Evolutionary conservation across 768 basidiomycete genomes (phyloP), one percentile per base, ranked within the genome.

Genomic region (Mrakia hoshinonis): DNA sequence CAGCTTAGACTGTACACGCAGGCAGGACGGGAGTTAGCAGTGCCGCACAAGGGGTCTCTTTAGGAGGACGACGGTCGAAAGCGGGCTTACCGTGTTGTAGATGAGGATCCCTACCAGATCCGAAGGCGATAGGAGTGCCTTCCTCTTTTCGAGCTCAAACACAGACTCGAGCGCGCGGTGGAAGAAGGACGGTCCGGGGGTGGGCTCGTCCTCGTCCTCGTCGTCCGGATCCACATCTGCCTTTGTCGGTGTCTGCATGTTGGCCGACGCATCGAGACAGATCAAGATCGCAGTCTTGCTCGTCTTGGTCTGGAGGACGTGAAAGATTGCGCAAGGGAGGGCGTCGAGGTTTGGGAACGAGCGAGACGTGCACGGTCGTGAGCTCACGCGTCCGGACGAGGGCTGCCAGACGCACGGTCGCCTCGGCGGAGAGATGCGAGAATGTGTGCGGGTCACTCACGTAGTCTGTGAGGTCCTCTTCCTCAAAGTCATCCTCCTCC

Each of bases 251-350:
- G 36, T 24, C 31, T 89, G 87, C 95, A 98, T 97, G 13, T 91
- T 90, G 67, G 85, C 82, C 0, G 94, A 95, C 73, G 91, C 92
- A 79, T 99, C 94, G 70, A 99, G 91, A 78, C 89, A 90, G 81
- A 97, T 96, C n/a, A 98, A 80, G 58, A 95, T 88, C 39, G 92
- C 90, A 76, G 97, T 92, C 73, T 85, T 85, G 74, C 87, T 87
- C 65, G 86, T 85, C 73, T 91, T 54, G 49, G 20, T 55, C 34
- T 68, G 52, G 18, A 11, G 18, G 24, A 4, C 29, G 34, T 34
- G 64, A n/a, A 66, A 26, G 64, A 11, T n/a, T n/a, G n/a, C n/a
- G n/a, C n/a, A n/a, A n/a, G n/a, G n/a, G n/a, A n/a, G n/a, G n/a
- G n/a, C n/a, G n/a, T n/a, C n/a, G n/a, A n/a, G n/a, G n/a, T n/a